These are phyloP conservation scores for Pichia cactophila DNA, from an alignment of 1,139 yeast species.

Conservation along the genomic window DNA sequence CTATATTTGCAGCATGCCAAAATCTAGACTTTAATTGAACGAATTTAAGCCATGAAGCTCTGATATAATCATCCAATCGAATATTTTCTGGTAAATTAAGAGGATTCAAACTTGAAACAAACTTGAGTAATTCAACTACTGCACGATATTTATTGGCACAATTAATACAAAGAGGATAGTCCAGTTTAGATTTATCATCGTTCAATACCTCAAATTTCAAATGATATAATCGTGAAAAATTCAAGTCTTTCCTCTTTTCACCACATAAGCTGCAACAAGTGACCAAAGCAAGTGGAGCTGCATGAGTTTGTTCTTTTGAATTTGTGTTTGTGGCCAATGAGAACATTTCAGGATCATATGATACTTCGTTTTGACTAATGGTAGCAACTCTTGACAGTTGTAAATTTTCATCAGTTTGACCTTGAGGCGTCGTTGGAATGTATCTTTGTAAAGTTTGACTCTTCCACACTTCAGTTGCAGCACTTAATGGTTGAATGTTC, in stretches of 20 bases:
- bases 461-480: constrained; percentile 65
- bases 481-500: constrained; percentile 80
- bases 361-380: not conserved
- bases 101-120: constrained; percentile 40
- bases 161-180: constrained; percentile 74
- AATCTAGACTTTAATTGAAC: constrained; percentile 50
- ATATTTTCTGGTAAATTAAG: not conserved
- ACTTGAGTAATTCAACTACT: constrained; percentile 80
- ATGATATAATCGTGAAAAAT: constrained; percentile 71
- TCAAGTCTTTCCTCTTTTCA: constrained; percentile 57
- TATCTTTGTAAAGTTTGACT: constrained; percentile 12
- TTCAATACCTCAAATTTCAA: constrained; percentile 35
- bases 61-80: constrained; percentile 17
- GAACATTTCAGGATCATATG: constrained; percentile 12
- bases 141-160: constrained; percentile 76
- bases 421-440: constrained; percentile 6
- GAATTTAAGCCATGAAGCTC: constrained; percentile 51
- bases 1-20: constrained; percentile 74
- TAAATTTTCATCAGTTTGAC: not conserved
- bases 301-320: constrained; percentile 16
- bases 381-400: constrained; percentile 2
- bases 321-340: constrained; percentile 6
- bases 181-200: constrained; percentile 20
- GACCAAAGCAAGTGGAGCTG: constrained; percentile 59
- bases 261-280: constrained; percentile 80